A percentile compares a stretch with the other conserved stretches of the same genome.
Conservation (phyloP, 331 rosid species). For the Cucumis variabilis region DNA sequence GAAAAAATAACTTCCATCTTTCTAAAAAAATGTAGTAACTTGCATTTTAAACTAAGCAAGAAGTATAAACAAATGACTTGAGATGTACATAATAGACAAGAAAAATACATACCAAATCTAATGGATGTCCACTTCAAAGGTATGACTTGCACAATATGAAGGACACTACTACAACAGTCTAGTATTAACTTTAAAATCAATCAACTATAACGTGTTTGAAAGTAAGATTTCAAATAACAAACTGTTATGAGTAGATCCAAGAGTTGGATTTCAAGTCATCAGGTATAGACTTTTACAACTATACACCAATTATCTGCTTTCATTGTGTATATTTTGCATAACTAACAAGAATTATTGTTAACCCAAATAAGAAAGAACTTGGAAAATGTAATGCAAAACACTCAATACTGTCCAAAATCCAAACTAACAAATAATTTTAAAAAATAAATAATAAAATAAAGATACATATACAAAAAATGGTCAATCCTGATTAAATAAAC, state of each 20-base stretch:
- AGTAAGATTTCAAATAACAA: neutral
- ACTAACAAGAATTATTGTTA: neutral
- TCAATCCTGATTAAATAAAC: neutral
- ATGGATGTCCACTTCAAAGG: too few relatives aligned
- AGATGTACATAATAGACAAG: too few relatives aligned
- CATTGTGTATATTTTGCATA: neutral
- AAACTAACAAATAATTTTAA: too few relatives aligned
- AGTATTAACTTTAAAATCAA: too few relatives aligned
- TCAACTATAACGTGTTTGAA: too few relatives aligned
- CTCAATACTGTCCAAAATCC: neutral
- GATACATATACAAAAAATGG: neutral
- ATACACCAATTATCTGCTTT: neutral
- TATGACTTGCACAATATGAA: too few relatives aligned
- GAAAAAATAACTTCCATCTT: too few relatives aligned
- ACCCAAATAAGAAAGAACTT: neutral
- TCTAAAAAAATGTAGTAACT: too few relatives aligned
- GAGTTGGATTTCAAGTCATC: neutral
- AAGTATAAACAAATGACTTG: too few relatives aligned
- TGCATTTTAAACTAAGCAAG: too few relatives aligned
- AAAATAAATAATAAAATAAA: neutral
- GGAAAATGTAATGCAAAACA: slow-evolving; percentile 9
- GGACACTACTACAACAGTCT: too few relatives aligned
- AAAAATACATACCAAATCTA: too few relatives aligned
- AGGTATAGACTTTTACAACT: neutral
- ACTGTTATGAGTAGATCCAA: neutral